A percentile compares a stretch with the other conserved stretches of the same genome.
These are phyloP conservation scores for Pseudocercospora macadamiae DNA, from an alignment of 2,329 filamentous ascomycete species.

Conservation along the genomic window DNA sequence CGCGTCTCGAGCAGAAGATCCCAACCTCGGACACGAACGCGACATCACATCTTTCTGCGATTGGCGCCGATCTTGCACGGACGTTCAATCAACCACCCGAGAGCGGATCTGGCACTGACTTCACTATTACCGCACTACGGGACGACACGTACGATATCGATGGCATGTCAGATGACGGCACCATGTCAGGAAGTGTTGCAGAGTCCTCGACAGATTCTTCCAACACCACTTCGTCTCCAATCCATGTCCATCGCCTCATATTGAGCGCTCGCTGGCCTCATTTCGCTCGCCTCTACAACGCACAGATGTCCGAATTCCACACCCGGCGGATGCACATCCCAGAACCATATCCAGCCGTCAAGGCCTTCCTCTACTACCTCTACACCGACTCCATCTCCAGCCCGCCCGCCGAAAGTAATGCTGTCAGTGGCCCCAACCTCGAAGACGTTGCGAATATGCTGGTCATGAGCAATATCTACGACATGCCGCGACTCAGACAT, in stretches of 20 bases:
- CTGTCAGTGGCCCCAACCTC: conserved; percentile 57
- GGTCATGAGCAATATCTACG: conserved; percentile 97
- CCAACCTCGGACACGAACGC: conserved; percentile 58
- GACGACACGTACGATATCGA: conserved; percentile 63
- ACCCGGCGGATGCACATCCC: conserved; percentile 97
- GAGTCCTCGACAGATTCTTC: conserved; percentile 23
- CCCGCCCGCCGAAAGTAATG: conserved; percentile 30
- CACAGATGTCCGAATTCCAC: conserved; percentile 97
- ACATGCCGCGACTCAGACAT: conserved; percentile 88
- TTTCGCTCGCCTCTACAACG: conserved; percentile 86
- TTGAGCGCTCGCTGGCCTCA: conserved; percentile 95
- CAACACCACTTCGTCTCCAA: conserved; percentile 70
- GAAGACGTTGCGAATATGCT: conserved; percentile 90
- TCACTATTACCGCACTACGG: conserved; percentile 84
- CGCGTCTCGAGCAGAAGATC: conserved; percentile 44
- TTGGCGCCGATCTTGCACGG: conserved; percentile 82
- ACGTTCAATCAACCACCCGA: conserved; percentile 88
- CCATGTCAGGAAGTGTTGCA: conserved; percentile 21
- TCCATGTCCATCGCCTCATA: conserved; percentile 94
- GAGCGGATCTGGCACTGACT: conserved; percentile 83
- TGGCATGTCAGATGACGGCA: conserved; percentile 62
- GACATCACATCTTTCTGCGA: conserved; percentile 58
- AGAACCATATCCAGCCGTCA: conserved; percentile 91
- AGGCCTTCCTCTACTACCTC: conserved; percentile 91
- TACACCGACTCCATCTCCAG: conserved; percentile 86